Conservation (phyloP, 495 filamentous ascomycete genomes). For the Massariosphaeria phaeospora region DNA sequence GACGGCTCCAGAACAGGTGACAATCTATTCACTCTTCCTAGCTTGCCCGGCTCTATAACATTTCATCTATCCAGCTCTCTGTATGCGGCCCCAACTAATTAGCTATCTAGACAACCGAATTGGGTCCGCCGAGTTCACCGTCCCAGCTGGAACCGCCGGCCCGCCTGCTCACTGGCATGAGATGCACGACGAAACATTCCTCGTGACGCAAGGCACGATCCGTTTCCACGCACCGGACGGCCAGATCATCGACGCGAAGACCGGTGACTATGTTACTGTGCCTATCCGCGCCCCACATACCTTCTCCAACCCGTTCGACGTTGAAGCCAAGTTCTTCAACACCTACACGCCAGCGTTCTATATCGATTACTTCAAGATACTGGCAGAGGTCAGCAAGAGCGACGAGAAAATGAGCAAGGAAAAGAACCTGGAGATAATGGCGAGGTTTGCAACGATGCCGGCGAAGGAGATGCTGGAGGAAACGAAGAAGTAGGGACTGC, state of each 20-base stretch:
- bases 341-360: slow-evolving; percentile 52
- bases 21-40: no score
- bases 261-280: slow-evolving; percentile 51
- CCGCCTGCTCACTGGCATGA: slow-evolving; percentile 47
- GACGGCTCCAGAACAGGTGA: slow-evolving; percentile 43
- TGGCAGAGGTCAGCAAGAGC: slow-evolving; percentile 36
- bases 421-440: slow-evolving; percentile 43
- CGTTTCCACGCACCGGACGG: slow-evolving; percentile 46
- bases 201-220: slow-evolving; percentile 47
- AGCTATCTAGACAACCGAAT: slow-evolving; percentile 45
- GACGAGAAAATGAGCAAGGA: slow-evolving; percentile 40
- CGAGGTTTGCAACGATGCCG: slow-evolving; percentile 44
- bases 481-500: slow-evolving; percentile 19
- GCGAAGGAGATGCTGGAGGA: slow-evolving; percentile 35
- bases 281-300: slow-evolving; percentile 50
- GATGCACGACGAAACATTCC: slow-evolving; percentile 55
- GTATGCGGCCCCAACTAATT: neutral
- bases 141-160: slow-evolving; percentile 46
- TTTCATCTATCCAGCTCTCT: slow-evolving; percentile 2
- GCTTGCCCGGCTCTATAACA: no score
- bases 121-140: slow-evolving; percentile 44
- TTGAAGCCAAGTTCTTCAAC: slow-evolving; percentile 53
- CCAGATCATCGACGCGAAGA: slow-evolving; percentile 43
- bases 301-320: slow-evolving; percentile 52
- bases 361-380: slow-evolving; percentile 50